A percentile compares a stretch with the other conserved stretches of the same genome.
Evolutionary conservation across 305 asterid genomes (phyloP).

Genomic region (Galium porrigens): DNA sequence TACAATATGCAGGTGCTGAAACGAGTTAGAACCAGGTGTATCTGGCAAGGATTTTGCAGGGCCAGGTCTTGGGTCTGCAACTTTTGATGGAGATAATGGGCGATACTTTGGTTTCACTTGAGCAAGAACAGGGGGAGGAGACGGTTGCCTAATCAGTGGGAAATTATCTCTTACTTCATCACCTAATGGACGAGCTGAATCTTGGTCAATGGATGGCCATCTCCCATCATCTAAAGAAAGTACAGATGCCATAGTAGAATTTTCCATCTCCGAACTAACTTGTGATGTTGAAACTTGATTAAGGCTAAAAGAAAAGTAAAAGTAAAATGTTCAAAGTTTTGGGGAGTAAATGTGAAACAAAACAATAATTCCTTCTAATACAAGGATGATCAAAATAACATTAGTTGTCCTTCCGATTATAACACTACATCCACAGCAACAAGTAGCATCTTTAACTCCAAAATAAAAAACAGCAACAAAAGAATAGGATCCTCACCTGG

Average conservation of each 20-base stretch:
- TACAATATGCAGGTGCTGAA: constrained; percentile 87
- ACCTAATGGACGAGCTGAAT: constrained; percentile 28
- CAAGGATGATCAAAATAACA: background rate
- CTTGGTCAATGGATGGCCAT: constrained; percentile 53
- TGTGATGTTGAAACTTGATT: constrained; percentile 34
- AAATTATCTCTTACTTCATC: constrained; percentile 35
- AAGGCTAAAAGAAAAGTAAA: constrained; percentile 40
- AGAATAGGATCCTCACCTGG: constrained; percentile 41
- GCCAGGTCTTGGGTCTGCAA: constrained; percentile 98
- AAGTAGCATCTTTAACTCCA: background rate
- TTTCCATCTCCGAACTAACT: constrained; percentile 31
- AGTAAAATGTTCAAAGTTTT: constrained; percentile 14
- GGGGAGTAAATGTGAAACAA: background rate
- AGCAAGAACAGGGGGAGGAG: constrained; percentile 96
- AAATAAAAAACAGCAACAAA: constrained; percentile 12
- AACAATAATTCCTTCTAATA: constrained; percentile 1
- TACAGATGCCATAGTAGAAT: constrained; percentile 61
- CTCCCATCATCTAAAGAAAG: constrained; percentile 84
- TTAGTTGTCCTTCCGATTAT: background rate
- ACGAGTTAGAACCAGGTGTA: constrained; percentile 45
- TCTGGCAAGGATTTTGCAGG: constrained; percentile 52
- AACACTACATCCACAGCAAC: background rate
- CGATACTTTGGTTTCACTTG: constrained; percentile 56
- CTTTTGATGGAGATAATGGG: constrained; percentile 71
- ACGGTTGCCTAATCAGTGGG: constrained; percentile 64